Evolutionary conservation across 192 early-diverging fungal species (phyloP), one percentile per base, ranked within the genome.

Genomic region (Funneliformis mosseae): DNA sequence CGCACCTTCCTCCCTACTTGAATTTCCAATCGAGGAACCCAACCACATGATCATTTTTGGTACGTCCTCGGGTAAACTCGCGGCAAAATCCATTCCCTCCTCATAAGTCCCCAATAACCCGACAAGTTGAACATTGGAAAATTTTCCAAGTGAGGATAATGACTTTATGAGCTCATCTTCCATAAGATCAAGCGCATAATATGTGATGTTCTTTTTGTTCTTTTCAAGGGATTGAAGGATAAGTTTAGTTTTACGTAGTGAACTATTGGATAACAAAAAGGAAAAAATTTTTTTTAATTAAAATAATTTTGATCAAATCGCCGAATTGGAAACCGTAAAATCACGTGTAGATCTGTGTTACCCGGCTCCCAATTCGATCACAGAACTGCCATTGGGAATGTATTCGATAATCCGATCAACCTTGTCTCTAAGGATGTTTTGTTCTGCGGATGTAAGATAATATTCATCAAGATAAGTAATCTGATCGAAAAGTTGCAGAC

Each of bases 311-410:
- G 7, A 38, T 67, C 5, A 27, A 33, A 33, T 33, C 33, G 33
- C 33, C 33, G 33, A 33, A 3, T 33, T 33, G 0, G 33, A 3
- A 33, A 33, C 33, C 3, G 33, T 33, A 3, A 33, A 33, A 2
- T 33, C 33, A 33, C 33, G 33, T 33, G 33, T 33, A 33, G 33
- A 33, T 33, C 33, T 33, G 33, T 33, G 3, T 33, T 88, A 93
- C 92, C 97, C 97, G 69, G 93, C 92, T 39, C 97, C 97, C 3
- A 98, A 89, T 82, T 98, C 97, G 63, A 98, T 89, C 43, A 97
- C 81, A 33, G 92, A 89, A 70, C 90, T 91, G 79, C 88, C 91
- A 61, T 94, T 87, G 1, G 88, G 84, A 16, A 95, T 89, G 38
- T 93, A 83, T 16, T 85, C 87, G 1, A 88, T 84, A 76, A 98